Conservation (phyloP, 192 early-diverging fungal genomes). For the Haplosporangium gracile region DNA sequence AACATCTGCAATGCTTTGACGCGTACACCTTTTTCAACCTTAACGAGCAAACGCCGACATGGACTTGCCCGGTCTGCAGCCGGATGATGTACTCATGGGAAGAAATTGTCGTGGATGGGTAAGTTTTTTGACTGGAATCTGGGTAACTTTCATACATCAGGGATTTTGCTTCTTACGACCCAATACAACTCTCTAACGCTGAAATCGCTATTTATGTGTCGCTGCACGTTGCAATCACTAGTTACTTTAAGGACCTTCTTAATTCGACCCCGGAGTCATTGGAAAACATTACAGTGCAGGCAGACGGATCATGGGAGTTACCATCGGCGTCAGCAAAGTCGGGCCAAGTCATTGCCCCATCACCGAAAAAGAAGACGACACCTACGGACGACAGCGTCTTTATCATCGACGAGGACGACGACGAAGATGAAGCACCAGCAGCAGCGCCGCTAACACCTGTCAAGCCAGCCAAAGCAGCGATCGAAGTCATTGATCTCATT, state of each 20-base stretch:
- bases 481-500: constrained; percentile 76
- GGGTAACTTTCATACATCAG: constrained; percentile 39
- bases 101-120: constrained; percentile 80
- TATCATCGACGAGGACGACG: constrained; percentile 53
- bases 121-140: constrained; percentile 57
- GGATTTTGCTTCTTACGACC: not conserved
- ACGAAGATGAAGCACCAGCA: constrained; percentile 20
- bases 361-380: constrained; percentile 20
- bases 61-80: constrained; percentile 84
- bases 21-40: constrained; percentile 77
- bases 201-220: not conserved
- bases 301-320: constrained; percentile 58
- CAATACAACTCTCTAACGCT: constrained; percentile 45
- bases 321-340: constrained; percentile 28
- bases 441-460: not conserved
- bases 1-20: constrained; percentile 91
- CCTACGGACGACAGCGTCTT: constrained; percentile 24
- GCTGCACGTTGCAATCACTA: constrained; percentile 1
- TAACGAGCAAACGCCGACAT: constrained; percentile 75
- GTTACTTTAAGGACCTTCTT: constrained; percentile 61
- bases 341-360: constrained; percentile 4
- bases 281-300: constrained; percentile 60
- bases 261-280: constrained; percentile 43
- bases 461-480: constrained; percentile 53
- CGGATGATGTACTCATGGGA: constrained; percentile 60